Evolutionary conservation across 2,329 filamentous ascomycete genomes (phyloP), one percentile per base, ranked within the genome.

Genomic region (Tolypocladium guangdongense): DNA sequence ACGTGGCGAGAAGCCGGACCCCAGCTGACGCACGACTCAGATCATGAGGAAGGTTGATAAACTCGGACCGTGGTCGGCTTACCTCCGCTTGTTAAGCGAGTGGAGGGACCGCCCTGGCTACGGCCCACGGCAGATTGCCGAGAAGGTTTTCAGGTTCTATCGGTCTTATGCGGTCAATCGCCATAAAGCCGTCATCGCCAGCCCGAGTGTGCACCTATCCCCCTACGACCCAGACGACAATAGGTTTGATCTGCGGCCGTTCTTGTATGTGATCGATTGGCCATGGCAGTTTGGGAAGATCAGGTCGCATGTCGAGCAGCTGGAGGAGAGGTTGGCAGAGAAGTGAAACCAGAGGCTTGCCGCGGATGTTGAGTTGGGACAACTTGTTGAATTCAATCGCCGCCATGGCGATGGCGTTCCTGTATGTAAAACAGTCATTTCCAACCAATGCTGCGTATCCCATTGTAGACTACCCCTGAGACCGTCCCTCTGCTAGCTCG

Each of bases 121-220:
- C 47, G 60, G 59, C 12, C 67, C 68, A 1, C 54, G 61, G 4
- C 56, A 70, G 59, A 72, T 77, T 66, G 64, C 71, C 46, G 64
- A 71, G 58, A 77, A 73, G 65, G 74, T 72, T 14, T 64, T 66
- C 52, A 63, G 65, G 8, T 75, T 75, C 61, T 74, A 67, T 59
- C 63, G 64, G 32, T 78, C 75, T 59, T 82, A 84, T 41, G 54
- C 77, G 0, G 80, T 85, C 58, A 86, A 86, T 61, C 69, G 83
- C 11, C 83, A 86, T 64, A 87, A 87, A 68, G 76, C 78, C 65
- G 83, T 80, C 1, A 75, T 79, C 10, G 66, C 82, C 50, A 84
- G 81, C 1, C 81, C 81, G 0, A 74, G 72, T 30, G 72, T 81
- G 50, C 80, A 83, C 57, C 55, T 68, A 8, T 65, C 47, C 20